Base-by-base conservation (phyloP, 2,329 filamentous ascomycete species). In the Pseudogymnoascus sp. region DNA sequence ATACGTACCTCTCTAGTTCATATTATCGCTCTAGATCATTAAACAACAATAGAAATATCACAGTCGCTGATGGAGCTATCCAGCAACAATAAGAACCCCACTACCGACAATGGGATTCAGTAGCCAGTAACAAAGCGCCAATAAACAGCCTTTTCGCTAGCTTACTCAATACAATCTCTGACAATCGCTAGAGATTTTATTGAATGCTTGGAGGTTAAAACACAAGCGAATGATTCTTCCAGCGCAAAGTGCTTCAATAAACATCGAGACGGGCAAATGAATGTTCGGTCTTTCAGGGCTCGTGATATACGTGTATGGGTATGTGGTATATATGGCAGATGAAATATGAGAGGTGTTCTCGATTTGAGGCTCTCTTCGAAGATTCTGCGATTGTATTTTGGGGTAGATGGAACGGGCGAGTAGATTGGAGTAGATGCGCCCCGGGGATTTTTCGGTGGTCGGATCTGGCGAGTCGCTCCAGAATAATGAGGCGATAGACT, bases 241-340 rank as follows among this genome's bases (percentile, higher is more conserved):
- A 53, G 28, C 47, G 47, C 28, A 33, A 53, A 33, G 5, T 53
- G 28, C 47, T 53, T 53, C 47, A 53, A 35, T 53, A 53, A 53
- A 53, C 47, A 53, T 53, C 15, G 47, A 53, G 47, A 53, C 47
- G 28, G n/a, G 47, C 47, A 53, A 35, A 33, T 14, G n/a, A 53
- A 53, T 9, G 47, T 53, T 33, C 28, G 28, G 15, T 53, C 47
- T 33, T 53, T 53, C 47, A 15, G 47, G 39, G 9, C 15, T 8
- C 28, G 12, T 35, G 12, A 8, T 53, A 35, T 33, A 30, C 18
- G 33, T 14, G 28, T 33, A 33, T 33, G 18, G 14, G 47, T 53
- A 33, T 53, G 8, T 35, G 18, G 28, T 9, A 30, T 20, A 33
- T 53, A 33, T 35, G 3, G 5, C 28, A 33, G 28, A 28, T 30